These are phyloP conservation scores for Cucurbita ficifolia DNA, from an alignment of 306 rosid species.

Conservation along the genomic window DNA sequence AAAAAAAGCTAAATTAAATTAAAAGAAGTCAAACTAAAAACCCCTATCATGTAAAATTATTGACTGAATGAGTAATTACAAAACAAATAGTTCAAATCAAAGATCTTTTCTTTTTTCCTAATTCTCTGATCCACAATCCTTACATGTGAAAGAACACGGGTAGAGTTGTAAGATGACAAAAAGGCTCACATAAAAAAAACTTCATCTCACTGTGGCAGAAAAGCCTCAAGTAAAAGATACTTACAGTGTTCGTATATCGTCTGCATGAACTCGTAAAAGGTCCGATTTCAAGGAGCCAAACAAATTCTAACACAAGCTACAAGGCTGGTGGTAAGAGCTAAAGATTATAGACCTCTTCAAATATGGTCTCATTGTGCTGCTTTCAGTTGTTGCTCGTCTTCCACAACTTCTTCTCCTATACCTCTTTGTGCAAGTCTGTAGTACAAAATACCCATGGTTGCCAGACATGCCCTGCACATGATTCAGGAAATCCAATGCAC, in stretches of 20 bases:
- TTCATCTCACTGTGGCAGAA: background rate
- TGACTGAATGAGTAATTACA: slow-evolving; percentile 12
- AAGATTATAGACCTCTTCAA: background rate
- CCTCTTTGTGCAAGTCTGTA: slow-evolving; percentile 88
- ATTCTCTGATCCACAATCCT: background rate
- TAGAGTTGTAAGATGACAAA: slow-evolving; percentile 4
- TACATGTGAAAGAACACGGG: background rate
- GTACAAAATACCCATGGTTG: slow-evolving; percentile 97
- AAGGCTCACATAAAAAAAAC: slow-evolving; percentile 1
- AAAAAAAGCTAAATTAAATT: background rate
- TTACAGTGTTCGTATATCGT: background rate
- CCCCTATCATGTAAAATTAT: background rate
- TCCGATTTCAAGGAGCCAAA: slow-evolving; percentile 2
- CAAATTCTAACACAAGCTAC: background rate
- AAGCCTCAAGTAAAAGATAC: background rate
- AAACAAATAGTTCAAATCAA: background rate
- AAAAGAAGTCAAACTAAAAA: background rate
- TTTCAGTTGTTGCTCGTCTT: slow-evolving; percentile 36
- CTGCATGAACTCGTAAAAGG: background rate
- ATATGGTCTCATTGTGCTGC: background rate
- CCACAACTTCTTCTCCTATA: slow-evolving; percentile 42
- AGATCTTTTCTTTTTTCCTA: background rate
- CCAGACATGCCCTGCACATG: slow-evolving; percentile 91
- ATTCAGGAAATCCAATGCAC: slow-evolving; percentile 8
- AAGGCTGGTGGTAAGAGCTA: background rate